Percentiles rank a stretch among this genome's conserved stretches.
Conservation (phyloP, 2,329 filamentous ascomycete species). For the Davidsoniella neocaledoniae region DNA sequence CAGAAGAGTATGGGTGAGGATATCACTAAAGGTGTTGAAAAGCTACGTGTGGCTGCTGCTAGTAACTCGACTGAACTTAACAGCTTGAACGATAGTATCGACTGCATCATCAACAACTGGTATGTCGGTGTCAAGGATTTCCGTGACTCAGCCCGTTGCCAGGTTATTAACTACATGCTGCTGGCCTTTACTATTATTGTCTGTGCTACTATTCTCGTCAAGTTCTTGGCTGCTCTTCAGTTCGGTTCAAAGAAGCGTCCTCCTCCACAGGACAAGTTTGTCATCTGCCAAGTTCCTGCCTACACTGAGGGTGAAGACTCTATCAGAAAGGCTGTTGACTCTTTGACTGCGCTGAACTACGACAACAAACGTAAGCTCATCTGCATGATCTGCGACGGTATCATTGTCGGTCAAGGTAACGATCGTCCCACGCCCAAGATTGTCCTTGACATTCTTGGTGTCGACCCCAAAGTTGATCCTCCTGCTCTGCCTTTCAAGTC, state of each 20-base stretch:
- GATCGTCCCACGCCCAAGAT: constrained; percentile 96
- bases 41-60: constrained; percentile 29
- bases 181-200: constrained; percentile 76
- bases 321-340: constrained; percentile 80
- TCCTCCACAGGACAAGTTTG: constrained; percentile 89
- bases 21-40: constrained; percentile 49
- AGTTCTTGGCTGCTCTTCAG: constrained; percentile 85
- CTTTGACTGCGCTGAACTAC: constrained; percentile 82
- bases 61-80: constrained; percentile 34
- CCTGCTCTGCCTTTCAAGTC: constrained; percentile 89
- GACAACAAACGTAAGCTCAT: constrained; percentile 98
- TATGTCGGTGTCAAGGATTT: constrained; percentile 77
- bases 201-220: constrained; percentile 61
- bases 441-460: constrained; percentile 88
- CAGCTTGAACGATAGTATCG: constrained; percentile 47
- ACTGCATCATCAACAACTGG: constrained; percentile 71
- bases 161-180: constrained; percentile 81
- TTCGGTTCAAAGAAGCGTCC: constrained; percentile 84
- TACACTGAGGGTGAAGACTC: constrained; percentile 98
- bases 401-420: constrained; percentile 91
- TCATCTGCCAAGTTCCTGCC: constrained; percentile 93
- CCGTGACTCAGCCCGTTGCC: constrained; percentile 56
- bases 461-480: constrained; percentile 91
- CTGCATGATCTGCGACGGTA: constrained; percentile 89
- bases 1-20: constrained; percentile 64